Evolutionary conservation across 129 eudicot genomes (phyloP), one percentile per base, ranked within the genome.

Genomic region (Ambrosia trifida): DNA sequence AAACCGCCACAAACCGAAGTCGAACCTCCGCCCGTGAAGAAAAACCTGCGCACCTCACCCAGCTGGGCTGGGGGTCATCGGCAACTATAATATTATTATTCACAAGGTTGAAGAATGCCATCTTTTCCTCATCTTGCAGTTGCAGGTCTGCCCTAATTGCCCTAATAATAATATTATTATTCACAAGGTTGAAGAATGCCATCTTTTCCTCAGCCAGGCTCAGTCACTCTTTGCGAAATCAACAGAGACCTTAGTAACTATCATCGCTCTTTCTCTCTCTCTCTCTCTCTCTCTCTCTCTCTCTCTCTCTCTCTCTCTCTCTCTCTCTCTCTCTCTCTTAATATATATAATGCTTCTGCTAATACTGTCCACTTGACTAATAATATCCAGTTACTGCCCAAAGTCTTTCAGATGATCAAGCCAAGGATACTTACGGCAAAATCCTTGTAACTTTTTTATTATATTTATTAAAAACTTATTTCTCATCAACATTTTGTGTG

Each of bases 151-250:
- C 28, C 28, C 28, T 24, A 24, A 24, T 24, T 0, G 28, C 28
- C 28, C 28, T 24, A 24, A 24, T 24, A 24, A 24, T 24, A 24
- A 0, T 24, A 24, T 35, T 32, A 54, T 24, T 24, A 24, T 24
- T 24, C 28, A 24, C 28, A 24, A 24, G 28, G 28, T 24, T 24
- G 28, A n/a, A 72, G 75, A 57, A 94, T 95, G 99, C 86, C 97
- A 69, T 94, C 97, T 38, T 85, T 90, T 70, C 99, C 99, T 56
- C 88, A 59, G 40, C 96, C 89, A 7, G 99, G 96, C 59, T 67
- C 86, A 1, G 85, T 90, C 70, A 95, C 99, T 72, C 70, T 95
- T 40, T 95, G 99, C 86, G 99, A 95, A 73, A 88, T 95, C 89
- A 90, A 95, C 66, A 74, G 99, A 72, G 81, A 90, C 68, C 81